phyloP scores from a whole-genome alignment of 352 stramenopile species.

The Pythium folliculosum region DNA sequence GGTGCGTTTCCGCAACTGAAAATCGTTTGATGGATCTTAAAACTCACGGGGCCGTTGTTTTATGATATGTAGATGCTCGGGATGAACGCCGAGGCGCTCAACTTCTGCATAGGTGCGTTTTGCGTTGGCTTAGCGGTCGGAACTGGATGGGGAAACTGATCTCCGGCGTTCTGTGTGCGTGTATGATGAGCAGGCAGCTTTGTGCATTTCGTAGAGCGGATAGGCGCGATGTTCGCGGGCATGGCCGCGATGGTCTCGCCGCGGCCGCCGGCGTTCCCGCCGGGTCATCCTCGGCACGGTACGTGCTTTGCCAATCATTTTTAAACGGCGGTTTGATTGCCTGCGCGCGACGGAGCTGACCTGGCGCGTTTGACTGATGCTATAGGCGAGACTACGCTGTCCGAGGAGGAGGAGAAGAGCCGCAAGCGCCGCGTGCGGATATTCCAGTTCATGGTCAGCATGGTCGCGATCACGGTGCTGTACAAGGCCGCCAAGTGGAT shows the following conservation, averaged over 20 bases:
- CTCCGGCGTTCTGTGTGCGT: neutral
- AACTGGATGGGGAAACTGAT: neutral
- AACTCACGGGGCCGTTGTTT: neutral
- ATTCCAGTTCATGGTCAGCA: slow-evolving; percentile 78
- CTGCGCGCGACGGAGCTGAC: too few relatives aligned
- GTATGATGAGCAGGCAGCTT: slow-evolving; percentile 49
- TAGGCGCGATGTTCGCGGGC: slow-evolving; percentile 71
- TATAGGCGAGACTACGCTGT: slow-evolving; percentile 49
- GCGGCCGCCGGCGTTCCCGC: slow-evolving; percentile 51
- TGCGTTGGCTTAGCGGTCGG: neutral
- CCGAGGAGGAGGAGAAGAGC: slow-evolving; percentile 76
- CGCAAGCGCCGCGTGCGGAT: slow-evolving; percentile 70
- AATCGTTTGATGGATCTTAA: neutral
- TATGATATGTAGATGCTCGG: slow-evolving; percentile 32
- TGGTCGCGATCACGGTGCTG: slow-evolving; percentile 47
- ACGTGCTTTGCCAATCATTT: slow-evolving; percentile 4
- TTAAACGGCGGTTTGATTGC: too few relatives aligned
- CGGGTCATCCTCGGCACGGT: slow-evolving; percentile 75
- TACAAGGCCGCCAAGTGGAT: slow-evolving; percentile 71
- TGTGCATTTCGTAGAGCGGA: slow-evolving; percentile 83
- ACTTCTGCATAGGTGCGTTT: slow-evolving; percentile 37
- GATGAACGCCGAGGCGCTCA: slow-evolving; percentile 45
- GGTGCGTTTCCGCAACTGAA: slow-evolving; percentile 10
- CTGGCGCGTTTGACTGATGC: too few relatives aligned
- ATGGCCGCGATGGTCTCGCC: slow-evolving; percentile 72